A percentile compares a stretch with the other conserved stretches of the same genome.
Conservation (phyloP, 768 basidiomycete genomes). For the Tulasnella sp. region DNA sequence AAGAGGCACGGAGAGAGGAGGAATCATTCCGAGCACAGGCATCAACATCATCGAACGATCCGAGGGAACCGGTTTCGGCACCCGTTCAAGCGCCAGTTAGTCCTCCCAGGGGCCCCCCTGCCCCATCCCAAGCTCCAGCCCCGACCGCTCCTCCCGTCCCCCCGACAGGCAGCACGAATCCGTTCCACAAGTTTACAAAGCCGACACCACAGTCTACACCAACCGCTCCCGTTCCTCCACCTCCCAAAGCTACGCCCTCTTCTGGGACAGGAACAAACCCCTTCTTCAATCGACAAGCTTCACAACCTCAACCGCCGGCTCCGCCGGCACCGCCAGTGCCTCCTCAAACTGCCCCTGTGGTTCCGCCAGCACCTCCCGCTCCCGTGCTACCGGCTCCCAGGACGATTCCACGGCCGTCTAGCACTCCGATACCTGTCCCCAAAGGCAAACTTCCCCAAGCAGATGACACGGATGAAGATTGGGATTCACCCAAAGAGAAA, state of each 20-base stretch:
- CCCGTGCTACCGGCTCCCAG: conserved; percentile 40
- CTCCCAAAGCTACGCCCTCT: conserved; percentile 44
- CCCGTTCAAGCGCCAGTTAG: conserved; percentile 42
- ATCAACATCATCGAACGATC: conserved; percentile 38
- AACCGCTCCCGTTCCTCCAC: conserved; percentile 42
- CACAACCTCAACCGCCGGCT: conserved; percentile 43
- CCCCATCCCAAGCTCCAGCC: conserved; percentile 38
- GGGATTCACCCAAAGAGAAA: conserved; percentile 81
- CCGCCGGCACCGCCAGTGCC: conserved; percentile 40
- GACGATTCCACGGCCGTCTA: conserved; percentile 40
- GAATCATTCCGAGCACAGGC: conserved; percentile 48
- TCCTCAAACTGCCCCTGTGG: conserved; percentile 48
- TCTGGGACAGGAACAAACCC: conserved; percentile 69
- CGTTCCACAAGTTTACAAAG: conserved; percentile 72
- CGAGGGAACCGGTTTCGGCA: conserved; percentile 42
- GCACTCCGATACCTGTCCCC: conserved; percentile 49
- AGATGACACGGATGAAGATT: conserved; percentile 67
- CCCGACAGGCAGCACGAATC: conserved; percentile 60
- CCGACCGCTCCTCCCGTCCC: conserved; percentile 43
- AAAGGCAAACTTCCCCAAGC: conserved; percentile 45
- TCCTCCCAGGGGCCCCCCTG: conserved; percentile 31
- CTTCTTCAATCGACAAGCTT: conserved; percentile 61
- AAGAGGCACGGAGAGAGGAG: conserved; percentile 51
- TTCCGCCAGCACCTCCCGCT: conserved; percentile 41
- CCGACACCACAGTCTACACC: conserved; percentile 38